phyloP scores from a whole-genome alignment of 164 flowering plant genomes.

The Liriodendron chinense region DNA sequence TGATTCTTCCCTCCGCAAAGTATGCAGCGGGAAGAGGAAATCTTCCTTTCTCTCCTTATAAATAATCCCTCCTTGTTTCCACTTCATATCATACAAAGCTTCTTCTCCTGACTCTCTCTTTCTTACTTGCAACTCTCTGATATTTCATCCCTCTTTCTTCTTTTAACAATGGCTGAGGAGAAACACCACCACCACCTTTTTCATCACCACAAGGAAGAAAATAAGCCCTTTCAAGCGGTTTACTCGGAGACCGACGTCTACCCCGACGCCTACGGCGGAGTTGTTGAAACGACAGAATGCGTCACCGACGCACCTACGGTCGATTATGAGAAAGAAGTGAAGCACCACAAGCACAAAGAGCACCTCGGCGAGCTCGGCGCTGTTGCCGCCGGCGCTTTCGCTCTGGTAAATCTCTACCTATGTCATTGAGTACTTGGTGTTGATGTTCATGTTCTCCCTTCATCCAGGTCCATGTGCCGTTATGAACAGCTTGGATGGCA shows the following conservation, averaged over 20 bases:
- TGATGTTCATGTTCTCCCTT: not conserved
- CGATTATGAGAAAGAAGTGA: conserved; percentile 48
- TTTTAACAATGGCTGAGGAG: conserved; percentile 19
- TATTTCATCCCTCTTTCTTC: not conserved
- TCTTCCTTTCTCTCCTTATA: too few species aligned
- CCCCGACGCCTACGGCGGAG: conserved; percentile 8
- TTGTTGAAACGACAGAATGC: not conserved
- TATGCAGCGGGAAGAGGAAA: too few species aligned
- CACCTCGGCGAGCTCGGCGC: conserved; percentile 54
- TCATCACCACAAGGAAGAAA: conserved; percentile 16
- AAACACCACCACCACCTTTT: conserved; percentile 20
- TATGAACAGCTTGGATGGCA: too few species aligned
- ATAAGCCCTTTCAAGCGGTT: not conserved
- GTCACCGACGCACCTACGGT: not conserved
- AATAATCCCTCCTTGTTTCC: not conserved
- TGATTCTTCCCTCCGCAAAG: too few species aligned
- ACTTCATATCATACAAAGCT: not conserved
- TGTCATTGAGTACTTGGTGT: too few species aligned
- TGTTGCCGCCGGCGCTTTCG: conserved; percentile 59
- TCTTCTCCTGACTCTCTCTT: not conserved
- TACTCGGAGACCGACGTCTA: conserved; percentile 20
- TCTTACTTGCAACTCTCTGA: not conserved
- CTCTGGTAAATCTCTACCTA: conserved; percentile 18
- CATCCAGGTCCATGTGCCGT: too few species aligned
- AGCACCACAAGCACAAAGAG: conserved; percentile 67